These are phyloP conservation scores for Cytospora schulzeri DNA, from an alignment of 2,329 filamentous ascomycete species.

Conservation along the genomic window DNA sequence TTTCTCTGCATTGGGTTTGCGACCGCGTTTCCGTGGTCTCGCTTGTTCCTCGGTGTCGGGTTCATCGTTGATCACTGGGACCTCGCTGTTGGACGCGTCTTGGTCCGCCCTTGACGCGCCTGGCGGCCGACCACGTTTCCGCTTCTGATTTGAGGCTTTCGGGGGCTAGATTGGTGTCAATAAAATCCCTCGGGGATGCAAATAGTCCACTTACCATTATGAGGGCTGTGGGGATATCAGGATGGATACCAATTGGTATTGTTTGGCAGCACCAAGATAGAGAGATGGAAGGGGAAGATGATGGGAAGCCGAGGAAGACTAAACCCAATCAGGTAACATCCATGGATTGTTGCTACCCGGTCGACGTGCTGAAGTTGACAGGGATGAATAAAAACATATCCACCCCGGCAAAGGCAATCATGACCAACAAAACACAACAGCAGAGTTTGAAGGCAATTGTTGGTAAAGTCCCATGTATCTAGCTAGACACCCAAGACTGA, in stretches of 20 bases:
- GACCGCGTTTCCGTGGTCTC: conserved; percentile 30
- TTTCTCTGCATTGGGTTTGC: neutral
- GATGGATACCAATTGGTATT: neutral
- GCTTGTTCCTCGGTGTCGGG: conserved; percentile 18
- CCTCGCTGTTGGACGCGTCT: conserved; percentile 31
- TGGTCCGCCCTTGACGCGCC: conserved; percentile 30
- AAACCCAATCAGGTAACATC: conserved; percentile 22
- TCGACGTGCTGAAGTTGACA: conserved; percentile 3
- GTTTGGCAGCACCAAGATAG: neutral
- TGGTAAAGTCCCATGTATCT: neutral
- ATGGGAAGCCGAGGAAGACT: conserved; percentile 18
- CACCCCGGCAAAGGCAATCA: neutral
- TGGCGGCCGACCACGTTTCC: conserved; percentile 39
- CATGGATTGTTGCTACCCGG: neutral
- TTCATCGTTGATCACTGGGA: conserved; percentile 17
- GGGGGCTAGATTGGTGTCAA: conserved; percentile 30
- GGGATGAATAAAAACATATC: conserved; percentile 10
- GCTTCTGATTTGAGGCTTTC: conserved; percentile 36
- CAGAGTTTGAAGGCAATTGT: conserved; percentile 17
- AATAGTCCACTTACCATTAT: conserved; percentile 29
- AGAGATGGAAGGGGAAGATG: neutral
- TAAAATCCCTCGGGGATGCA: neutral
- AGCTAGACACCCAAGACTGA: neutral
- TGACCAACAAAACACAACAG: neutral
- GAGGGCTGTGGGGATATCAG: neutral